Evolutionary conservation across 495 filamentous ascomycete species (phyloP), one percentile per base, ranked within the genome.

Genomic region (Penicillium maclennaniae): DNA sequence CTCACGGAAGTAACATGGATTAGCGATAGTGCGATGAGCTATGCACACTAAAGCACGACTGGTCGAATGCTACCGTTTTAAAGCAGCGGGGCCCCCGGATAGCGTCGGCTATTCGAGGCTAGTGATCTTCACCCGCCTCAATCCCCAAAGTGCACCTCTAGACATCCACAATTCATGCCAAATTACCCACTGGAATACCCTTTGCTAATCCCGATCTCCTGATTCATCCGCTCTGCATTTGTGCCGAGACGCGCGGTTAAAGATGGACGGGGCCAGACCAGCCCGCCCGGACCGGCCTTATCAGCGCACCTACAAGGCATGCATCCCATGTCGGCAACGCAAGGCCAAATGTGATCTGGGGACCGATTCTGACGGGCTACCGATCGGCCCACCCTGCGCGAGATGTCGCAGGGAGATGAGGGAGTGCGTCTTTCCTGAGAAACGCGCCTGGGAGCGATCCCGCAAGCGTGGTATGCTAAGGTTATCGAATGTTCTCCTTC

Each of bases 341-440:
- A 77, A 77, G 66, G 72, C 74, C 23, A 77, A 75, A 59, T 77
- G 74, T 54, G 72, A 77, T 20, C 53, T 77, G 26, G 69, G 70
- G 4, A 63, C 62, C n/a, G 90, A 92, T 54, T 86, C 93, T 66
- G 87, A 91, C 56, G 72, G 72, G 0, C 51, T 69, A 43, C 90
- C 92, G n/a, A 83, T 90, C 68, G 89, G 92, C 49, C 93, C 93
- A 47, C 93, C 93, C 3, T 98, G 93, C 66, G 88, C 90, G 45
- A 82, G 93, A 61, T 98, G 93, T 71, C 84, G 90, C 19, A 83
- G 93, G 47, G 93, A 98, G 67, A 76, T 85, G 72, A 91, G 92
- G 67, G 84, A 92, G 55, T 98, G 93, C 75, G 90, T 84, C 63
- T 97, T 98, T 70, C 96, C 85, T 71, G 89, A 69, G 89, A 95